Conservation (phyloP, 768 basidiomycete genomes). For the Trametes gibbosa region DNA sequence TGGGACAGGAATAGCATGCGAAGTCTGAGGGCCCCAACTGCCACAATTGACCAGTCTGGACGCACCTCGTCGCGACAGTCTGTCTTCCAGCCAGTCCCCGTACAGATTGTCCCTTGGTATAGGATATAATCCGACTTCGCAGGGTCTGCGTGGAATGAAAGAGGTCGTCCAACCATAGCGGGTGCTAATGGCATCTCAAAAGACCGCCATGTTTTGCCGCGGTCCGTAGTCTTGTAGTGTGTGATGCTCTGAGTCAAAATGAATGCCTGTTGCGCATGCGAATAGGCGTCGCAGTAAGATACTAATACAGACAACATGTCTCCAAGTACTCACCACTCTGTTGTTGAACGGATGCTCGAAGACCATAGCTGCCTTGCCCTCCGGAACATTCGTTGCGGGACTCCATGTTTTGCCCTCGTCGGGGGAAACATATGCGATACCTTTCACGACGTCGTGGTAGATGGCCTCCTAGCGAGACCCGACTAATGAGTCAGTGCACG, state of each 20-base stretch:
- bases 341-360: slow-evolving; percentile 87
- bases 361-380: slow-evolving; percentile 65
- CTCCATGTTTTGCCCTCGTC: slow-evolving; percentile 84
- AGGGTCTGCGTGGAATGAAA: slow-evolving; percentile 85
- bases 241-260: slow-evolving; percentile 68
- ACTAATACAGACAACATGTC: neutral
- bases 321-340: slow-evolving; percentile 50
- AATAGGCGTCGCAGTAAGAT: neutral
- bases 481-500: neutral
- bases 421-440: slow-evolving; percentile 72
- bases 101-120: slow-evolving; percentile 74
- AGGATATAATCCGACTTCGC: slow-evolving; percentile 70
- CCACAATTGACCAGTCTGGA: slow-evolving; percentile 4
- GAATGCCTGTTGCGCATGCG: slow-evolving; percentile 65
- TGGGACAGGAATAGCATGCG: too few relatives aligned
- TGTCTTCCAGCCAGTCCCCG: slow-evolving; percentile 44
- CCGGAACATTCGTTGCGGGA: slow-evolving; percentile 46
- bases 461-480: slow-evolving; percentile 52
- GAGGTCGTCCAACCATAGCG: slow-evolving; percentile 55
- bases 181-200: slow-evolving; percentile 69
- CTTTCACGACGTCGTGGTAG: slow-evolving; percentile 72
- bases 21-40: too few relatives aligned
- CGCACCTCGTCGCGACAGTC: slow-evolving; percentile 74
- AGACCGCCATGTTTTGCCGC: slow-evolving; percentile 82
- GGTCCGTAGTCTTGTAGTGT: slow-evolving; percentile 88